Evolutionary conservation across 2,329 filamentous ascomycete species (phyloP), one percentile per base, ranked within the genome.

Genomic region (Trichoderma endophyticum): DNA sequence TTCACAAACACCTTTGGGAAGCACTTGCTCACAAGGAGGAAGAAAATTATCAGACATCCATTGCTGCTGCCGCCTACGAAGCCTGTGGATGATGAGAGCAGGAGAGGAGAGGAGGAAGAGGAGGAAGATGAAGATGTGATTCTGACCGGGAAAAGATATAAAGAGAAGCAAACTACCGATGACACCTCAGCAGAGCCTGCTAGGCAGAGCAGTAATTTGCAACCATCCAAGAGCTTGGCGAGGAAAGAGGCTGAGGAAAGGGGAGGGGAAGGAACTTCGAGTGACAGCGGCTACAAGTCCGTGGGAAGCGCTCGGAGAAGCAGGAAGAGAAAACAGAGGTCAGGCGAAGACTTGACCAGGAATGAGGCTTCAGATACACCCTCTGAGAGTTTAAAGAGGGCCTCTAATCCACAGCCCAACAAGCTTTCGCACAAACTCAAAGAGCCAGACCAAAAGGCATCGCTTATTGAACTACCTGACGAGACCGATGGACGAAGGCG

Each of bases 41-140:
- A 7, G 5, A 72, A 72, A 39, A 26, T 71, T 15, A 26, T 56
- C 21, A 63, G 56, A n/a, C 36, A 34, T 24, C 30, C 66, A 6
- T 39, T 63, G 12, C 36, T 61, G 18, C 18, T 39, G 7, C 39
- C 48, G 1, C 28, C 59, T 54, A n/a, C 34, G 15, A 65, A 56
- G 24, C 6, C 32, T 8, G 24, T 15, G 7, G 24, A 77, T 4
- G 75, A 75, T 3, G 77, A 79, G 15, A 74, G 79, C 5, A 75
- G 28, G 57, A n/a, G 24, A 36, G 26, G 32, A 15, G 65, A 75
- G 2, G 77, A 78, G 2, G 76, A 75, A 2, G 76, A 75, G 2
- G 77, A 79, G 11, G 75, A 80, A 6, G 76, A 64, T 39, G 30
- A 48, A 14, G 34, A 67, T 30, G 66, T 39, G 71, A 73, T 73